Conservation (phyloP, 2,329 filamentous ascomycete genomes). For the Fusarium foetens region DNA sequence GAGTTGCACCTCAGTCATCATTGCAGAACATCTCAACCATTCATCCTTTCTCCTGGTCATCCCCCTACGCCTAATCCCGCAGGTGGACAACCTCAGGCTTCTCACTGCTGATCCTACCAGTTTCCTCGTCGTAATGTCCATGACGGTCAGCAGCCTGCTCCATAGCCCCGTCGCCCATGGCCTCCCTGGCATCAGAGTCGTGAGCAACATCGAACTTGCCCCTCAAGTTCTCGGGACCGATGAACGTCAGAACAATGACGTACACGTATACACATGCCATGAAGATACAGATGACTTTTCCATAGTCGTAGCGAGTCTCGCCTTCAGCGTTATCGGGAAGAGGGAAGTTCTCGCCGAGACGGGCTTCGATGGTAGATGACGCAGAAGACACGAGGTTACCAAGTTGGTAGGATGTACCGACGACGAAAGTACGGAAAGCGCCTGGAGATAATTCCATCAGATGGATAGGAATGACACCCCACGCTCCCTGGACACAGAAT, state of each 20-base stretch:
- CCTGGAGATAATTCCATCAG: slow-evolving; percentile 81
- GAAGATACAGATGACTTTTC: slow-evolving; percentile 89
- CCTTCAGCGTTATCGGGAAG: slow-evolving; percentile 65
- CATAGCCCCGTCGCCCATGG: slow-evolving; percentile 54
- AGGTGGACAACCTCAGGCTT: slow-evolving; percentile 22
- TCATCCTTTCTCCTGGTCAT: not conserved
- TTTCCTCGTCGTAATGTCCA: slow-evolving; percentile 35
- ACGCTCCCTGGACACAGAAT: slow-evolving; percentile 80
- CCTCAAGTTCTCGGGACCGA: slow-evolving; percentile 67
- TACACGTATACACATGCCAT: slow-evolving; percentile 83
- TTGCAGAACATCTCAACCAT: not conserved
- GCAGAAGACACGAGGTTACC: slow-evolving; percentile 78
- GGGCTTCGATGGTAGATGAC: slow-evolving; percentile 79
- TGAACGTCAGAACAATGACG: slow-evolving; percentile 68
- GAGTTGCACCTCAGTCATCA: not conserved
- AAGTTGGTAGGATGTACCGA: slow-evolving; percentile 79
- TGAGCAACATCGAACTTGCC: slow-evolving; percentile 62
- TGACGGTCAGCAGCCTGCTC: slow-evolving; percentile 16
- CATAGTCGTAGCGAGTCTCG: slow-evolving; percentile 74
- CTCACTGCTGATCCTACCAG: slow-evolving; percentile 13
- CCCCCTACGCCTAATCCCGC: slow-evolving; percentile 1
- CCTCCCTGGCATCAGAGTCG: slow-evolving; percentile 60
- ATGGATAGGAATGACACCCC: slow-evolving; percentile 81
- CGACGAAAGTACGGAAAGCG: slow-evolving; percentile 77
- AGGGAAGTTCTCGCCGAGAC: slow-evolving; percentile 79